Evolutionary conservation across 1,284 basidiomycete species (phyloP).

Genomic region (Pisolithus thermaeus): DNA sequence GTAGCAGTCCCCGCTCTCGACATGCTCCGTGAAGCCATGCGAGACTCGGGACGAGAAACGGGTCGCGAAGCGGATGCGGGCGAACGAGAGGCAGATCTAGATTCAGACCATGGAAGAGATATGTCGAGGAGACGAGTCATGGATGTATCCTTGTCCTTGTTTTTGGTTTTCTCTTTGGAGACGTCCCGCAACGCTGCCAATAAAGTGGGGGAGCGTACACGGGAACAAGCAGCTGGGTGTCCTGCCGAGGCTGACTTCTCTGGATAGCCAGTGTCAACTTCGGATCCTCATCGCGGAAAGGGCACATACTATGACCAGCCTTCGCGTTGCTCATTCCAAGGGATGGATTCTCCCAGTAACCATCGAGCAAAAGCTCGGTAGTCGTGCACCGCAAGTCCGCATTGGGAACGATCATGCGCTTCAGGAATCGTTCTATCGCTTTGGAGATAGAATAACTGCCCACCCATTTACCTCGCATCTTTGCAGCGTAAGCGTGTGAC

Average conservation of each 20-base stretch:
- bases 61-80: slow-evolving; percentile 12
- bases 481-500: not conserved
- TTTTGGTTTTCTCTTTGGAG: slow-evolving; percentile 17
- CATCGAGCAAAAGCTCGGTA: slow-evolving; percentile 55
- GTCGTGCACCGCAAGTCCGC: slow-evolving; percentile 68
- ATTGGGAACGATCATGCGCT: slow-evolving; percentile 73
- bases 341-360: slow-evolving; percentile 49
- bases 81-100: slow-evolving; percentile 11
- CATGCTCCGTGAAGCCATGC: slow-evolving; percentile 8
- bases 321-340: slow-evolving; percentile 9
- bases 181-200: slow-evolving; percentile 18
- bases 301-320: slow-evolving; percentile 22
- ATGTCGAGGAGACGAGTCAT: slow-evolving; percentile 24
- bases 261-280: slow-evolving; percentile 1
- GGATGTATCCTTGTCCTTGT: slow-evolving; percentile 19
- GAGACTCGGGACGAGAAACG: slow-evolving; percentile 11
- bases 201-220: slow-evolving; percentile 11
- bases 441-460: slow-evolving; percentile 71
- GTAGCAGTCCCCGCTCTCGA: slow-evolving; percentile 12
- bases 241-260: slow-evolving; percentile 22
- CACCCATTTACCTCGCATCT: slow-evolving; percentile 81
- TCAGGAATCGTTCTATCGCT: slow-evolving; percentile 58
- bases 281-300: not conserved
- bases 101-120: slow-evolving; percentile 26
- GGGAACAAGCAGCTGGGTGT: slow-evolving; percentile 3